These are phyloP conservation scores for Lathyrus aphaca DNA, from an alignment of 306 rosid species.

Conservation along the genomic window DNA sequence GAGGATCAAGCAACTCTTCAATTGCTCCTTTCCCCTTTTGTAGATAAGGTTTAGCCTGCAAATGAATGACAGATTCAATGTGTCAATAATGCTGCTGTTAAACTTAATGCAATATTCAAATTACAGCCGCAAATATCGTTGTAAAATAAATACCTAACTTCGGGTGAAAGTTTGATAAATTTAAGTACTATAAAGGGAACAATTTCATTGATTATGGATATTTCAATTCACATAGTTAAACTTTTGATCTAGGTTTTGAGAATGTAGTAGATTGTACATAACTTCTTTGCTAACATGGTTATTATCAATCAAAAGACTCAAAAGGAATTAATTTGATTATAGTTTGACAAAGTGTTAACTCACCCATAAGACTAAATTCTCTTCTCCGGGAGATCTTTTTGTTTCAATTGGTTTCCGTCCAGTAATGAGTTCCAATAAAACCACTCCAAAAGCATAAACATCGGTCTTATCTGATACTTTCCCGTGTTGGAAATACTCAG, in stretches of 20 bases:
- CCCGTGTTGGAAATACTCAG: conserved; percentile 98
- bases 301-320: conserved; percentile 18
- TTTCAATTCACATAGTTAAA: conserved; percentile 29
- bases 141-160: conserved; percentile 10
- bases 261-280: conserved; percentile 14
- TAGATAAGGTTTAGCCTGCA: conserved; percentile 88
- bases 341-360: conserved; percentile 40
- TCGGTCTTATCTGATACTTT: conserved; percentile 94
- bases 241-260: background rate
- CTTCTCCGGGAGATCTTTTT: conserved; percentile 75
- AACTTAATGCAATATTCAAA: conserved; percentile 20
- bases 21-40: conserved; percentile 87
- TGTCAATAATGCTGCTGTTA: conserved; percentile 29
- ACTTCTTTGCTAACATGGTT: conserved; percentile 2
- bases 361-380: conserved; percentile 95
- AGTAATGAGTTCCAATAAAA: conserved; percentile 87
- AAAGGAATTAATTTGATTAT: conserved; percentile 29
- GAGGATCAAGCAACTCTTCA: conserved; percentile 85
- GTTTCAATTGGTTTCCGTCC: conserved; percentile 94
- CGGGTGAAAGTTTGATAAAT: conserved; percentile 5
- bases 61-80: conserved; percentile 19
- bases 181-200: conserved; percentile 23
- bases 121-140: background rate
- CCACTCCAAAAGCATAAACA: conserved; percentile 93
- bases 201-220: conserved; percentile 1